phyloP scores from a whole-genome alignment of 345 rosid genomes.

The Fremontodendron californicum region DNA sequence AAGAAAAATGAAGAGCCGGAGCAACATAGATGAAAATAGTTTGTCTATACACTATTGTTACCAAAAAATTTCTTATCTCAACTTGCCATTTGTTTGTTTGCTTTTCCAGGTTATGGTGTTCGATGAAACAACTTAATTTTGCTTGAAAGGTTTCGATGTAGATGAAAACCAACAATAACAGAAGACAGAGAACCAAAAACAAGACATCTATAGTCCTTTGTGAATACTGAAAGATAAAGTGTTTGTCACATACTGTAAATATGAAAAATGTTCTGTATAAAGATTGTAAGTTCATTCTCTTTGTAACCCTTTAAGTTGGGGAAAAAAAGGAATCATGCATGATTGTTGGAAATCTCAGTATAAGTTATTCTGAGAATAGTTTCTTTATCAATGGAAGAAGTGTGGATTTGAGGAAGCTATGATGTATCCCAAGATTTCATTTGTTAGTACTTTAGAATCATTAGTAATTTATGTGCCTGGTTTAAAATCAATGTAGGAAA shows the following conservation, averaged over 20 bases:
- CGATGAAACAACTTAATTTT: slow-evolving; percentile 51
- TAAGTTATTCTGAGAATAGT: too few relatives aligned
- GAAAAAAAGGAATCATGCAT: neutral
- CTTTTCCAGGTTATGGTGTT: slow-evolving; percentile 50
- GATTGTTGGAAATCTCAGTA: neutral
- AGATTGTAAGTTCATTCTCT: neutral
- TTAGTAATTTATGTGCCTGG: too few relatives aligned
- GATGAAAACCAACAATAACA: slow-evolving; percentile 28
- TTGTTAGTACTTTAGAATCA: too few relatives aligned
- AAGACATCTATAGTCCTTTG: slow-evolving; percentile 29
- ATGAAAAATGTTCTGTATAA: slow-evolving; percentile 14
- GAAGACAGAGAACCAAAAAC: slow-evolving; percentile 16
- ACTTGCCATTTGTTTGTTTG: slow-evolving; percentile 7
- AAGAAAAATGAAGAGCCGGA: too few relatives aligned
- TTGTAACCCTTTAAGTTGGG: neutral
- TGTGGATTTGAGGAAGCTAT: neutral
- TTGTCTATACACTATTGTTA: too few relatives aligned
- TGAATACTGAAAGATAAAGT: slow-evolving; percentile 37
- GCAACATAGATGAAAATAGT: too few relatives aligned
- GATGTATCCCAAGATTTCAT: neutral
- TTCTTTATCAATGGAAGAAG: neutral
- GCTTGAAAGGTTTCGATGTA: slow-evolving; percentile 21
- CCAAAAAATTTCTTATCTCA: neutral
- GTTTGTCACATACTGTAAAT: slow-evolving; percentile 27
- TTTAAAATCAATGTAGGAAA: neutral